Evolutionary conservation across 2,329 filamentous ascomycete species (phyloP).

Genomic region (Capronia americana): DNA sequence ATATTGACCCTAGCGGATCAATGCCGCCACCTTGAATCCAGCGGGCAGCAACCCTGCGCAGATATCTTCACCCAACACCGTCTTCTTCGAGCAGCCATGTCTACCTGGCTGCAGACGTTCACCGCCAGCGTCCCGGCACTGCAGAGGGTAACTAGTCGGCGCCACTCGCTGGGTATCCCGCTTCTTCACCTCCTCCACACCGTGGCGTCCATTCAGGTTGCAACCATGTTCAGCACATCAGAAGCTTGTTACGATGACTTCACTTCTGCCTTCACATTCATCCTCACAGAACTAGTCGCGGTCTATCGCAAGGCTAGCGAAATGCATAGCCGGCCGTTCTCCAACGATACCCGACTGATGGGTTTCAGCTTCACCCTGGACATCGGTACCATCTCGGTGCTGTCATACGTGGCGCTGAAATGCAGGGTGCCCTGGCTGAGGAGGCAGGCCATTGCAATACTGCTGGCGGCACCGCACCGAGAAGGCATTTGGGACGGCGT

Average conservation of each 20-base stretch:
- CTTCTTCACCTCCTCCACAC: constrained; percentile 2
- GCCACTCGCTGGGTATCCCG: constrained; percentile 1
- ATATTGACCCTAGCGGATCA: constrained; percentile 5
- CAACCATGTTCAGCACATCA: constrained; percentile 2
- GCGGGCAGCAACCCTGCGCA: neutral
- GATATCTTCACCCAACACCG: neutral
- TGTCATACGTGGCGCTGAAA: constrained; percentile 12
- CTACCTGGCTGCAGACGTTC: constrained; percentile 1
- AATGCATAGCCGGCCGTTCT: neutral
- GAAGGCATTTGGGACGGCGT: constrained; percentile 14
- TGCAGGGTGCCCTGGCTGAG: constrained; percentile 13
- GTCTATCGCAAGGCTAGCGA: constrained; percentile 8
- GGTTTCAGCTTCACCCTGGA: constrained; percentile 6
- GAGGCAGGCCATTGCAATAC: constrained; percentile 21
- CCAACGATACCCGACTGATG: neutral
- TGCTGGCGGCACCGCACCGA: constrained; percentile 5
- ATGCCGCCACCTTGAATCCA: neutral
- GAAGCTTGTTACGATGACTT: constrained; percentile 9
- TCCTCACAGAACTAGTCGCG: constrained; percentile 1
- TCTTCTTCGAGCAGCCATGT: neutral
- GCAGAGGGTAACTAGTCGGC: neutral
- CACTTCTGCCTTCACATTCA: constrained; percentile 9
- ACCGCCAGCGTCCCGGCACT: constrained; percentile 4
- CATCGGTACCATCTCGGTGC: constrained; percentile 1
- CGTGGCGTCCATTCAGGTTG: constrained; percentile 13